These are phyloP conservation scores for Linum lewisii DNA, from an alignment of 345 rosid species.

Conservation along the genomic window DNA sequence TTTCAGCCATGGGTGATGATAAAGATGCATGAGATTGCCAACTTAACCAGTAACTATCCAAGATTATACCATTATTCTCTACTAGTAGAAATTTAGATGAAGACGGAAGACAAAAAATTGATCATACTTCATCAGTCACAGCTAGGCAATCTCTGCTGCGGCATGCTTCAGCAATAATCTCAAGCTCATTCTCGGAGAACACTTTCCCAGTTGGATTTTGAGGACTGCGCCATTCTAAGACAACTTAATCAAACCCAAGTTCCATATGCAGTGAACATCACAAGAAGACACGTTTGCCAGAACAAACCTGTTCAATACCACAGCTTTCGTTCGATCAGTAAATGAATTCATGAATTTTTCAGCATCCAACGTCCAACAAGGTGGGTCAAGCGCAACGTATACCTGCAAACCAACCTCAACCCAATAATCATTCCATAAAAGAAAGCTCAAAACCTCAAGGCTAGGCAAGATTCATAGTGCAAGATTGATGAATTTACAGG, in stretches of 20 bases:
- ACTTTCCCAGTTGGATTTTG: constrained; percentile 72
- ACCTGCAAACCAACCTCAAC: constrained; percentile 26
- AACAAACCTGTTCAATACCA: constrained; percentile 45
- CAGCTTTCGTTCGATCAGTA: constrained; percentile 38
- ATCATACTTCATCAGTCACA: constrained; percentile 51
- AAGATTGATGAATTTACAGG: constrained; percentile 28
- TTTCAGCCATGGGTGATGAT: no score
- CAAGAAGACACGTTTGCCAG: not conserved
- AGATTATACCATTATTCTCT: not conserved
- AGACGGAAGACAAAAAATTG: not conserved
- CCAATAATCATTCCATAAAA: not conserved
- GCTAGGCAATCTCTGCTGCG: constrained; percentile 42
- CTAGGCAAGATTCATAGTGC: not conserved
- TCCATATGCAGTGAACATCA: not conserved
- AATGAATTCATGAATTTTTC: constrained; percentile 35
- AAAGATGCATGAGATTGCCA: not conserved
- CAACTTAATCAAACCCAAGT: not conserved
- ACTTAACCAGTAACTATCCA: not conserved
- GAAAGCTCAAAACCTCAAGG: not conserved
- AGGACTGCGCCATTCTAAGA: constrained; percentile 33
- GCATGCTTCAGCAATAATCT: constrained; percentile 43
- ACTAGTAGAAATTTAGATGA: no score
- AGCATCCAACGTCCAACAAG: constrained; percentile 39
- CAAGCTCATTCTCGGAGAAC: constrained; percentile 42
- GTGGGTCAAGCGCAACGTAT: constrained; percentile 46